Evolutionary conservation across 495 filamentous ascomycete species (phyloP).

Genomic region (Elaphomyces granulatus): DNA sequence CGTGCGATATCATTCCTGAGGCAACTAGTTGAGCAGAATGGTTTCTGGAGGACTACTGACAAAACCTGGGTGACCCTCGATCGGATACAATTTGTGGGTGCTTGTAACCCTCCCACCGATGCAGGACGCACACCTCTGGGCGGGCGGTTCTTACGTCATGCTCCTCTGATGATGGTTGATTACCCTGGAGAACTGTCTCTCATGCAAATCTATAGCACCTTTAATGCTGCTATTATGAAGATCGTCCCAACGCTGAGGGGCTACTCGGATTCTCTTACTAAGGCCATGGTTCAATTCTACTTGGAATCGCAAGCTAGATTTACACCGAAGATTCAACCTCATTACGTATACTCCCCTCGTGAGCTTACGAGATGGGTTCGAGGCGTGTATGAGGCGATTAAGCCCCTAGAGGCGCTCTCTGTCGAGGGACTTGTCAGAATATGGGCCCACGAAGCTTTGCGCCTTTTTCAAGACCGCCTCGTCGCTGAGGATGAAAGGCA

Average conservation of each 20-base stretch:
- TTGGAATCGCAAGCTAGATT: conserved; percentile 86
- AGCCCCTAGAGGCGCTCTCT: conserved; percentile 71
- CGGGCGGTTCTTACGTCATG: conserved; percentile 82
- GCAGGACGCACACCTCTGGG: conserved; percentile 91
- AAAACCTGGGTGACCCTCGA: conserved; percentile 97
- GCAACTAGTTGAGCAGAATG: conserved; percentile 95
- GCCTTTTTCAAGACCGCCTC: conserved; percentile 92
- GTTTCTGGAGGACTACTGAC: conserved; percentile 95
- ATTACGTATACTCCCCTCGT: conserved; percentile 98
- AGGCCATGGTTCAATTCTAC: conserved; percentile 96
- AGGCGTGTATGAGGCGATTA: conserved; percentile 91
- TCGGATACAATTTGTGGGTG: conserved; percentile 96
- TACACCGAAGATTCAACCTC: conserved; percentile 89
- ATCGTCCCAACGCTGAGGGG: conserved; percentile 90
- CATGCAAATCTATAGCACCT: conserved; percentile 94
- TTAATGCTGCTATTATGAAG: conserved; percentile 93
- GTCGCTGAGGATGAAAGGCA: conserved; percentile 87
- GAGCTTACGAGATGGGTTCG: conserved; percentile 95
- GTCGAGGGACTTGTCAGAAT: conserved; percentile 90
- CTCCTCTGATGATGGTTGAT: conserved; percentile 96
- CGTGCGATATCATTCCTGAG: conserved; percentile 92
- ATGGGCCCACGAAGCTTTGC: conserved; percentile 93
- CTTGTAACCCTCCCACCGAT: conserved; percentile 98
- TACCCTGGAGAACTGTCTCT: conserved; percentile 93
- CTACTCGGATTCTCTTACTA: conserved; percentile 85